These are phyloP conservation scores for Blastobotrys apis DNA, from an alignment of 1,139 yeast genomes.

Conservation along the genomic window DNA sequence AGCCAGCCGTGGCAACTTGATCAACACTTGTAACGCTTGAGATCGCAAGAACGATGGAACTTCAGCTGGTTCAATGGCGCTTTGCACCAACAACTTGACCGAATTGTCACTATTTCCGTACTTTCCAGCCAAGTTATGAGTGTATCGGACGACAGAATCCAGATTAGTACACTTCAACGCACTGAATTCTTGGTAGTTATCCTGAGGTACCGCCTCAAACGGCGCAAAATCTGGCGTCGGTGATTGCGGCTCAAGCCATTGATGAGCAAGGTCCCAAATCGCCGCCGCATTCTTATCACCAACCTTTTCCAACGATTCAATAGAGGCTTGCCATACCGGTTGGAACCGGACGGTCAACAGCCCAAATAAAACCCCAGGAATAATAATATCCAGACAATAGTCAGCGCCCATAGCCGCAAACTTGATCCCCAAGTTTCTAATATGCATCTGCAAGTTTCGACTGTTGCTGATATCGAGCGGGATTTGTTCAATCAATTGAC, in stretches of 20 bases:
- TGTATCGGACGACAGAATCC: background rate
- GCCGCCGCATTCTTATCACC: conserved; percentile 42
- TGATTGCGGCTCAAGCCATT: conserved; percentile 34
- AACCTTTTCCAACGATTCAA: conserved; percentile 53
- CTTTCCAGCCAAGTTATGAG: background rate
- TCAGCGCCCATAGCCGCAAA: conserved; percentile 43
- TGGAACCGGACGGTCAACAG: conserved; percentile 70
- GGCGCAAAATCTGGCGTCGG: background rate
- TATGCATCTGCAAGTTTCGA: conserved; percentile 69
- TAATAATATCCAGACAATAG: conserved; percentile 39
- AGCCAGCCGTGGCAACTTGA: conserved; percentile 57
- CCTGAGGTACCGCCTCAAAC: conserved; percentile 1
- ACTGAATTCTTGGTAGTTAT: background rate
- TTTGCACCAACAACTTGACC: conserved; percentile 2
- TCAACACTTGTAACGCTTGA: conserved; percentile 37
- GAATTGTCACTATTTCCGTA: conserved; percentile 8
- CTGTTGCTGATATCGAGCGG: conserved; percentile 68
- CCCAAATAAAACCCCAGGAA: conserved; percentile 65
- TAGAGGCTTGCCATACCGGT: conserved; percentile 79
- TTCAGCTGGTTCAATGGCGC: conserved; percentile 6
- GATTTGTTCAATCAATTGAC: conserved; percentile 59
- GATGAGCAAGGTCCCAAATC: conserved; percentile 55
- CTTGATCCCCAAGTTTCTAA: conserved; percentile 55
- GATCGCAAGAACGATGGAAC: conserved; percentile 10
- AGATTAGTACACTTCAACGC: conserved; percentile 16